phyloP scores from a whole-genome alignment of 2,329 filamentous ascomycete genomes.

The Ceratocystis destructans region DNA sequence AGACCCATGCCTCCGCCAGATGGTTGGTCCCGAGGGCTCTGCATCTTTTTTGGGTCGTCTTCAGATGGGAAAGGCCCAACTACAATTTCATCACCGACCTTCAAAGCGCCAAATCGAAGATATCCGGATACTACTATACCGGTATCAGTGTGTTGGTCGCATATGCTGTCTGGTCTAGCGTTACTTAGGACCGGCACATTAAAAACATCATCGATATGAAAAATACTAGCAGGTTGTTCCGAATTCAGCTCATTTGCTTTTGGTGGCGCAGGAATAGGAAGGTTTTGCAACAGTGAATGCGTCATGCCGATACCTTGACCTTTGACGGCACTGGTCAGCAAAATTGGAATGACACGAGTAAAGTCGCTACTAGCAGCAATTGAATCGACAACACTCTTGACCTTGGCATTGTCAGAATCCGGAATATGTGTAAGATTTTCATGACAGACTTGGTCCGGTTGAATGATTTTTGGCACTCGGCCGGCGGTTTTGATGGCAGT shows the following conservation, averaged over 20 bases:
- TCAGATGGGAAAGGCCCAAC: slow-evolving; percentile 63
- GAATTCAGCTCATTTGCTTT: slow-evolving; percentile 44
- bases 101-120: slow-evolving; percentile 62
- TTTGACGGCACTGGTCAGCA: slow-evolving; percentile 75
- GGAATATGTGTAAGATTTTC: slow-evolving; percentile 45
- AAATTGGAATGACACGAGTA: slow-evolving; percentile 54
- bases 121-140: slow-evolving; percentile 75
- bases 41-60: slow-evolving; percentile 25
- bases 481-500: slow-evolving; percentile 64
- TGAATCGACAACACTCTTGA: slow-evolving; percentile 40
- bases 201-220: slow-evolving; percentile 87
- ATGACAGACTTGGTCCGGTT: slow-evolving; percentile 36
- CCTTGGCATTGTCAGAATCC: slow-evolving; percentile 41
- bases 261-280: slow-evolving; percentile 53
- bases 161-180: slow-evolving; percentile 20
- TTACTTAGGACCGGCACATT: slow-evolving; percentile 52
- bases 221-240: slow-evolving; percentile 51
- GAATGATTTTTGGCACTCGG: slow-evolving; percentile 61
- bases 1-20: slow-evolving; percentile 25
- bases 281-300: slow-evolving; percentile 63
- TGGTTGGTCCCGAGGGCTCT: slow-evolving; percentile 32
- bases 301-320: slow-evolving; percentile 69
- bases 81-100: slow-evolving; percentile 62
- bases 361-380: slow-evolving; percentile 33
- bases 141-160: slow-evolving; percentile 32